phyloP scores from a whole-genome alignment of 805 yeast species.

The Trichomonascus vanleenenianus region DNA sequence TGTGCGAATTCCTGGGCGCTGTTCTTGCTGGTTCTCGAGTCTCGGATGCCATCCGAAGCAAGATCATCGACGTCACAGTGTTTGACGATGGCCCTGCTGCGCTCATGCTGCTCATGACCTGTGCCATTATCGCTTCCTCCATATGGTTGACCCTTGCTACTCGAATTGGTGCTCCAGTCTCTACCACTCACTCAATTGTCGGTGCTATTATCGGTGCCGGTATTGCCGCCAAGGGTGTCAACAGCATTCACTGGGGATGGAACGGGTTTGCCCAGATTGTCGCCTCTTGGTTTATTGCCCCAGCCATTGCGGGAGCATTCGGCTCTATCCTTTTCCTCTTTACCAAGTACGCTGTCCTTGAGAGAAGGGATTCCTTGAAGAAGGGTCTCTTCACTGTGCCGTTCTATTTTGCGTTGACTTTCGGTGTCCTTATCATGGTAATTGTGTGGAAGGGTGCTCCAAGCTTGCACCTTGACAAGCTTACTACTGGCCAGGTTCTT shows the following conservation, averaged over 20 bases:
- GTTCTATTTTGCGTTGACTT: constrained; percentile 49
- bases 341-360: constrained; percentile 55
- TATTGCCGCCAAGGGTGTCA: constrained; percentile 61
- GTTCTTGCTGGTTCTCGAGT: constrained; percentile 67
- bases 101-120: constrained; percentile 67
- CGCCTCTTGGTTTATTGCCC: constrained; percentile 79
- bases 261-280: constrained; percentile 59
- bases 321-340: constrained; percentile 51
- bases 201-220: constrained; percentile 72
- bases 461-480: constrained; percentile 45
- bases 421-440: constrained; percentile 49
- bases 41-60: constrained; percentile 60
- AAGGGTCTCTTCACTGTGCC: constrained; percentile 56
- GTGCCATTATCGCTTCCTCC: constrained; percentile 70
- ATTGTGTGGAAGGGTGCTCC: constrained; percentile 81
- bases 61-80: constrained; percentile 46
- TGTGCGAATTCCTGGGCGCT: constrained; percentile 71
- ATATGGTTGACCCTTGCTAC: constrained; percentile 65
- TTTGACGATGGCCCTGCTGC: constrained; percentile 55
- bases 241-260: constrained; percentile 69
- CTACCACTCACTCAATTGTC: constrained; percentile 72
- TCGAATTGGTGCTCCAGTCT: constrained; percentile 63
- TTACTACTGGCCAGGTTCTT: constrained; percentile 44
- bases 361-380: constrained; percentile 45
- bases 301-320: constrained; percentile 56